Conservation (phyloP, 2,329 filamentous ascomycete genomes). For the Fusarium piperis region DNA sequence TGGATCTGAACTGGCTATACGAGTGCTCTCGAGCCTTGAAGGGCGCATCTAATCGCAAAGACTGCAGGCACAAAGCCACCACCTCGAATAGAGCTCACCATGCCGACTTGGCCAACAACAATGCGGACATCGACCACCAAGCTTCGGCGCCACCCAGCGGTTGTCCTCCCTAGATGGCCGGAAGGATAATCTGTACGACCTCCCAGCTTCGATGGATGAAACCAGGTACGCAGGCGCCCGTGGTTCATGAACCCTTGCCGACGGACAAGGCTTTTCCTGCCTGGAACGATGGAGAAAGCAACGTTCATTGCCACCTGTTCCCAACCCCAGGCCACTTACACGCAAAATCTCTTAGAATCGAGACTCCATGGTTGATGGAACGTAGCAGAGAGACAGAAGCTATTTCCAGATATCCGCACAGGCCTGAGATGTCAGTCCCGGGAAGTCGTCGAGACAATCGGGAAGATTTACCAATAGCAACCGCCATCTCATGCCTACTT, state of each 20-base stretch:
- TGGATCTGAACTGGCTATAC: not conserved
- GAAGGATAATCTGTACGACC: constrained; percentile 29
- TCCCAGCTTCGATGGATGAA: constrained; percentile 27
- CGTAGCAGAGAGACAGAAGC: constrained; percentile 1
- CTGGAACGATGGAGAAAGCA: not conserved
- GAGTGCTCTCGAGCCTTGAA: not conserved
- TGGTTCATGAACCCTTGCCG: constrained; percentile 31
- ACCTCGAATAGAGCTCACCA: not conserved
- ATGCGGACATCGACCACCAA: not conserved
- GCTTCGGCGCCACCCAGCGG: constrained; percentile 1
- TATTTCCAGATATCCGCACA: not conserved
- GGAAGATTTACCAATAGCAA: not conserved
- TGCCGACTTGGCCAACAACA: not conserved
- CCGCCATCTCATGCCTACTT: not conserved
- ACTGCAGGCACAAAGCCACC: not conserved
- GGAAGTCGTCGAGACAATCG: not conserved
- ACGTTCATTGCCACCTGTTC: not conserved
- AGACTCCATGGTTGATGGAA: constrained; percentile 7
- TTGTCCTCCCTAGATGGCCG: constrained; percentile 9
- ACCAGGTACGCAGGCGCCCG: constrained; percentile 30
- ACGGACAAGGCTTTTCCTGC: constrained; percentile 14
- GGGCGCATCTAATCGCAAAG: not conserved
- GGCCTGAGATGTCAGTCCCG: not conserved
- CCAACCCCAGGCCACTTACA: not conserved
- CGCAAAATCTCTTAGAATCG: not conserved